Evolutionary conservation across 2,329 filamentous ascomycete species (phyloP), one percentile per base, ranked within the genome.

Genomic region (Nigrospora oryzae): DNA sequence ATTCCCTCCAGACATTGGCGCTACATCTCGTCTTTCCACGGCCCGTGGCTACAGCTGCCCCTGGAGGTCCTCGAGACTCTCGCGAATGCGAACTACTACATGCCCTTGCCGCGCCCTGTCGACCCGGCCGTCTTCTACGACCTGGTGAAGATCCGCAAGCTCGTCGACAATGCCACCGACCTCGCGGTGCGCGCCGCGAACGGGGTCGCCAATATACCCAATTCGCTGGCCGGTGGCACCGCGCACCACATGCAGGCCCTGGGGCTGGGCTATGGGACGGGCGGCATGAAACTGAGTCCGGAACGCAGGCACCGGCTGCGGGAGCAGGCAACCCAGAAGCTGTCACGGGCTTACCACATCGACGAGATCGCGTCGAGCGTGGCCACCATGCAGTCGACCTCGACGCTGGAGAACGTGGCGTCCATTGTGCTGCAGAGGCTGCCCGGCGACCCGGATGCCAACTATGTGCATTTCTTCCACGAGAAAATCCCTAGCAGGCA

Each of bases 391-490:
- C 86, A 91, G 65, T 81, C 82, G 45, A 81, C 86, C 1, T 86
- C 84, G 15, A 80, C 84, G 0, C 68, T 94, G 12, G 86, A 93
- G 54, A 84, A 88, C 47, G 83, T 93, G 3, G 86, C 84, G 3
- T 73, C 75, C 6, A 69, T 84, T 49, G 87, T 94, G 31, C 65
- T 93, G 49, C 80, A 86, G 60, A 74, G 86, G 49, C 82, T 78
- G 48, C 71, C 79, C n/a, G 61, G 73, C 42, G 81, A 89, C 56
- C 64, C 72, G 37, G 85, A 93, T 56, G 88, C 86, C 28, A 85
- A 84, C 62, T 93, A 93, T 59, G 88, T 93, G n/a, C 85, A 93
- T 60, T 93, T 91, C 66, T 94, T 94, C 63, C 86, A 91, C 64
- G 86, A 94, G 65, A 93, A 91, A 74, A 90, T 93, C 23, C 84